phyloP scores from a whole-genome alignment of 2,329 filamentous ascomycete genomes.

The Cladophialophora psammophila region DNA sequence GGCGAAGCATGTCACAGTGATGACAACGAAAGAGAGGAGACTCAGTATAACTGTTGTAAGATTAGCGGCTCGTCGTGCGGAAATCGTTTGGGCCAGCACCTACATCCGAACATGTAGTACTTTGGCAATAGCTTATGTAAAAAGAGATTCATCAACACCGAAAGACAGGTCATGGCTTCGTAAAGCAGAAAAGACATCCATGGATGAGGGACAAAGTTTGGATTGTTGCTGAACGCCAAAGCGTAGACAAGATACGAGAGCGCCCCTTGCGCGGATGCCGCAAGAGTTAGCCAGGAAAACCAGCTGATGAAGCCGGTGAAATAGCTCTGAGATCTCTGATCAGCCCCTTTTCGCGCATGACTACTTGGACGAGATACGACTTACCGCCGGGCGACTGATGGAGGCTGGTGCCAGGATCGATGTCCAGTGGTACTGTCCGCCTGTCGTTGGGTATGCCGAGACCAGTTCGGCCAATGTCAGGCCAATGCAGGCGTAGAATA shows the following conservation, averaged over 20 bases:
- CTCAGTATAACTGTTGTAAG: slow-evolving; percentile 42
- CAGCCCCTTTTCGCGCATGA: no score
- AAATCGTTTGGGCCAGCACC: slow-evolving; percentile 13
- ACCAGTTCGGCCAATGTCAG: slow-evolving; percentile 43
- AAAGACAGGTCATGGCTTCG: slow-evolving; percentile 28
- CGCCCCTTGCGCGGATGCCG: no score
- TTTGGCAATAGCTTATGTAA: neutral
- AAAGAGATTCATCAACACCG: slow-evolving; percentile 38
- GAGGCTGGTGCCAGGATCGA: slow-evolving; percentile 41
- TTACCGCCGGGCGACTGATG: no score
- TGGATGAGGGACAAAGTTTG: slow-evolving; percentile 18
- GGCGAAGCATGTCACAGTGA: slow-evolving; percentile 42
- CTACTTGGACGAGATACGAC: no score
- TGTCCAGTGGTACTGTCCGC: slow-evolving; percentile 44
- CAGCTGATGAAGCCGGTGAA: no score
- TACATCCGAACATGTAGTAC: slow-evolving; percentile 26
- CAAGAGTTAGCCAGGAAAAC: no score
- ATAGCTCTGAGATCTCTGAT: slow-evolving; percentile 38
- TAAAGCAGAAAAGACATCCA: slow-evolving; percentile 39
- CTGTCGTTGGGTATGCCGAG: slow-evolving; percentile 43
- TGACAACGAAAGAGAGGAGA: slow-evolving; percentile 39
- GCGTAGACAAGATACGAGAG: no score
- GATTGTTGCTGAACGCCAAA: slow-evolving; percentile 30
- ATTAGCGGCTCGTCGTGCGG: neutral
- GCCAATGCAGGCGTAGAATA: slow-evolving; percentile 44